Conservation (phyloP, 805 yeast species). For the Teunomyces atbi region DNA sequence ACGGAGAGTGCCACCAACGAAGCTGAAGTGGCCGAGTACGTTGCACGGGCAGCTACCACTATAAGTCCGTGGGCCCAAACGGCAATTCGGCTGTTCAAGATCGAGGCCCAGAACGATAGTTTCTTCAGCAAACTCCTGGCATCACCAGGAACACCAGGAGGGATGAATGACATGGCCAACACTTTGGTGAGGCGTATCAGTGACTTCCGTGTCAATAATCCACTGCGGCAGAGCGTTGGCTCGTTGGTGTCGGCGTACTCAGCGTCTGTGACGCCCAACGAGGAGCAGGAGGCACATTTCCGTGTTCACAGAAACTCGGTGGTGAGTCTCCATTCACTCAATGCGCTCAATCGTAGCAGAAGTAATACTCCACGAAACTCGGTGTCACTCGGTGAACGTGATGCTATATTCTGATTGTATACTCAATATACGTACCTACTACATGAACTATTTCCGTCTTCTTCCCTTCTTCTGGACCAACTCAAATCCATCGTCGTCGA, state of each 20-base stretch:
- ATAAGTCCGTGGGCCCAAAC: constrained; percentile 56
- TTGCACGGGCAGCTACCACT: constrained; percentile 28
- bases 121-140: constrained; percentile 18
- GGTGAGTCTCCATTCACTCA: constrained; percentile 38
- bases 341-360: constrained; percentile 37
- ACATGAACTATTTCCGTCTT: constrained; percentile 19
- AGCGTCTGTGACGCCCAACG: constrained; percentile 23
- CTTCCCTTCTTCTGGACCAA: constrained; percentile 73
- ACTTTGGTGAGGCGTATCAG: constrained; percentile 48
- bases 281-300: constrained; percentile 27
- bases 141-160: constrained; percentile 29
- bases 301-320: constrained; percentile 28
- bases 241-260: constrained; percentile 15
- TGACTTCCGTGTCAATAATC: constrained; percentile 35
- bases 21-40: constrained; percentile 15
- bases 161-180: constrained; percentile 49
- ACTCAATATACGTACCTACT: not conserved
- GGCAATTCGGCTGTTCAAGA: constrained; percentile 47
- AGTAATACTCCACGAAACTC: constrained; percentile 36
- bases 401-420: not conserved
- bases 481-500: constrained; percentile 95
- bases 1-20: constrained; percentile 5
- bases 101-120: constrained; percentile 25
- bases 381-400: constrained; percentile 16
- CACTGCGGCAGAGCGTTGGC: constrained; percentile 26